Evolutionary conservation across 495 filamentous ascomycete genomes (phyloP), one percentile per base, ranked within the genome.

Genomic region (Neurospora sp.): DNA sequence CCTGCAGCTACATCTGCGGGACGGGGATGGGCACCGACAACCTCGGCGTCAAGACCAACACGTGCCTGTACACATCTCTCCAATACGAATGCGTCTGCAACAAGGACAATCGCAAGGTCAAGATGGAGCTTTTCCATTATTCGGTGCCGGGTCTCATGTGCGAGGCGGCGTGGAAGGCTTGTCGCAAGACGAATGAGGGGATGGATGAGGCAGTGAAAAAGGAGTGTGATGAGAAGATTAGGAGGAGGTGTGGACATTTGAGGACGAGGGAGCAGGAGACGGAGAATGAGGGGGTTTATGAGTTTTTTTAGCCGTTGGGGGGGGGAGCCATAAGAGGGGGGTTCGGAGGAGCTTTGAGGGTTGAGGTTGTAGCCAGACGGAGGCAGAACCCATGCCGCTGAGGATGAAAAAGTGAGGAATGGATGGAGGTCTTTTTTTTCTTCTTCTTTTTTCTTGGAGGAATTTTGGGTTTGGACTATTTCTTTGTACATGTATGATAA

Each of bases 1-100:
- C 46, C n/a, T 53, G 46, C 20, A 0, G 0, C 0, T 53, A 3
- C 46, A 22, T 53, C 46, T 53, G 46, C 46, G 46, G 46, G 3
- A 3, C 1, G 1, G 46, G 46, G 0, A 53, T 20, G 46, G 46
- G 20, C 4, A 0, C 4, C 4, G 20, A 53, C 10, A 20, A 22
- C 4, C 0, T 10, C 0, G 46, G 46, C 4, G 20, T 22, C 0
- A 22, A 20, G 0, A 12, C n/a, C n/a, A 53, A 53, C 2, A 0
- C 3, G 0, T 48, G n/a, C 2, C 0, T 1, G 0, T 20, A 20
- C n/a, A 48, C n/a, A 0, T 20, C 44, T 9, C n/a, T 22, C 2
- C 3, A 11, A 11, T 53, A 6, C 0, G n/a, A 22, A 20, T 53
- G 46, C 10, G 1, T 53, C n/a, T 53, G 46, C 46, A 22, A 2